These are phyloP conservation scores for Neonectria ditissima DNA, from an alignment of 2,329 filamentous ascomycete species.

Conservation along the genomic window DNA sequence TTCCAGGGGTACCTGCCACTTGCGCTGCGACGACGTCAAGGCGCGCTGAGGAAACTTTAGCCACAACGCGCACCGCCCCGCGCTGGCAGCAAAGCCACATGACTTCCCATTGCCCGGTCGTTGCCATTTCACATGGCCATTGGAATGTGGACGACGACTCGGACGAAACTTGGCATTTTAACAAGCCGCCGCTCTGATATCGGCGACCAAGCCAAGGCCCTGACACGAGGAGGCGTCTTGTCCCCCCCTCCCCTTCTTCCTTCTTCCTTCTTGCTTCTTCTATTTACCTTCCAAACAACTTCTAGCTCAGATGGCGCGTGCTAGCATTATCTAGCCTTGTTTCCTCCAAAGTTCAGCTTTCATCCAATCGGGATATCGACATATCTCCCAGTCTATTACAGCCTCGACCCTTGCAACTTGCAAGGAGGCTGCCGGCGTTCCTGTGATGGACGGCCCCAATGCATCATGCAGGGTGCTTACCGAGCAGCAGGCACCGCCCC, in stretches of 20 bases:
- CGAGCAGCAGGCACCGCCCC: conserved; percentile 4
- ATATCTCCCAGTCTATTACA: background rate
- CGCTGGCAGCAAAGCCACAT: conserved; percentile 12
- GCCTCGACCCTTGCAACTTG: conserved; percentile 21
- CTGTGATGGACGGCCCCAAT: conserved; percentile 7
- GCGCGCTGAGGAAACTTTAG: conserved; percentile 3
- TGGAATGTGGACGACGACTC: background rate
- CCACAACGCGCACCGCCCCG: conserved; percentile 14
- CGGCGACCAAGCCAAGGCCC: background rate
- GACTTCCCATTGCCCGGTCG: background rate
- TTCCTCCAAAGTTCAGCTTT: background rate
- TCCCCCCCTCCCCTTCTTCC: background rate
- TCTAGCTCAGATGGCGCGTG: background rate
- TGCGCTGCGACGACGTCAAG: conserved; percentile 18
- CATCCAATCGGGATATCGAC: conserved; percentile 10
- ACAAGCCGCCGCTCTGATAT: background rate
- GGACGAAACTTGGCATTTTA: background rate
- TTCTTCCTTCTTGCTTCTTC: background rate
- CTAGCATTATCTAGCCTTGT: background rate
- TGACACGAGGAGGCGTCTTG: background rate
- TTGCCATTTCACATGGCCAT: background rate
- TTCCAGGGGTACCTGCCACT: conserved; percentile 37
- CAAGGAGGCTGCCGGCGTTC: conserved; percentile 17
- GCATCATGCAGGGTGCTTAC: conserved; percentile 19
- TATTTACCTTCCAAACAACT: background rate